Percentiles rank a stretch among this genome's conserved stretches.
These are phyloP conservation scores for Cucurbita argyrosperma DNA, from an alignment of 306 rosid species.

Conservation along the genomic window DNA sequence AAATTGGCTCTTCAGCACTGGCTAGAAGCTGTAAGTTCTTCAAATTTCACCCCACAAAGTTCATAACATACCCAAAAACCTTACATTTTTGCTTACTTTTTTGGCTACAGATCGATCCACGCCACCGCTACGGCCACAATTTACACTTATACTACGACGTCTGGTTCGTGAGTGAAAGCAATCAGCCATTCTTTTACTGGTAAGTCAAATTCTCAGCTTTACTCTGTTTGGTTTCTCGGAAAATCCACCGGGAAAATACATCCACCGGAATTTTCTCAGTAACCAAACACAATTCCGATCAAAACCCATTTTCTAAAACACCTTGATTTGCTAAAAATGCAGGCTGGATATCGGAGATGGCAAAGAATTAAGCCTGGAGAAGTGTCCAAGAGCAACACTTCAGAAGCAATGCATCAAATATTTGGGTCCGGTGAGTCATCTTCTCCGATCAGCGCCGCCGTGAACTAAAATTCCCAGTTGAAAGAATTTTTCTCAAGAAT, in stretches of 20 bases:
- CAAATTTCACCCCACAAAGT: neutral
- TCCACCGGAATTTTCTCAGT: no score
- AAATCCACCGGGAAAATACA: no score
- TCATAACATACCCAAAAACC: no score
- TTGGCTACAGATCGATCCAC: conserved; percentile 68
- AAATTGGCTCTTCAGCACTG: conserved; percentile 87
- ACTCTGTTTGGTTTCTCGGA: no score
- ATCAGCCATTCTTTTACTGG: conserved; percentile 89
- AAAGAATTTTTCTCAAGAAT: no score
- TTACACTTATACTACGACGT: conserved; percentile 67
- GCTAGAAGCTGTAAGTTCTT: conserved; percentile 76
- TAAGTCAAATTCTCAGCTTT: conserved; percentile 5
- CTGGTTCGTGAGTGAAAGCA: conserved; percentile 72
- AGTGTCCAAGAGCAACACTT: conserved; percentile 44
- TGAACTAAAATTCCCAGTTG: no score
- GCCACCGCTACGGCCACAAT: conserved; percentile 93
- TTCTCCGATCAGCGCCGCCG: no score
- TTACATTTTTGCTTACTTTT: neutral
- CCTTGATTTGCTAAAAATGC: conserved; percentile 7
- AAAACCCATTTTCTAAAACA: neutral
- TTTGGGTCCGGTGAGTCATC: conserved; percentile 67
- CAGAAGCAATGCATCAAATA: conserved; percentile 73
- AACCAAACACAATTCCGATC: neutral
- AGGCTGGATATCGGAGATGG: conserved; percentile 92
- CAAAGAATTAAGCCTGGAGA: conserved; percentile 53